Percentiles rank a stretch among this genome's conserved stretches.
These are phyloP conservation scores for Talaromyces sp. DNA, from an alignment of 2,329 filamentous ascomycete genomes.

Conservation along the genomic window DNA sequence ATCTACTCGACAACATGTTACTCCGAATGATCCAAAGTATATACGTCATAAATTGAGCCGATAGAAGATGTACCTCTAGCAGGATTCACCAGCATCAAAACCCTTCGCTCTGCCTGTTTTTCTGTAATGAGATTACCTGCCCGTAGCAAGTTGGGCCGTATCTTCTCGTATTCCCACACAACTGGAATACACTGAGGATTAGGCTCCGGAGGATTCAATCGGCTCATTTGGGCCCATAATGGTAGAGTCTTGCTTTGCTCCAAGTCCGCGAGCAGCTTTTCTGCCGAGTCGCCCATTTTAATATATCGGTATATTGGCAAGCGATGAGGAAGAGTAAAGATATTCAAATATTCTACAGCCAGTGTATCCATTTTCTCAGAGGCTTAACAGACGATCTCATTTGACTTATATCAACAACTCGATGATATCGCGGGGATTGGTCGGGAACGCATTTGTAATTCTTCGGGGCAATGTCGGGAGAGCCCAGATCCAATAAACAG, in stretches of 20 bases:
- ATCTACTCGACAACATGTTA: conserved; percentile 28
- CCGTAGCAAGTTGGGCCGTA: conserved; percentile 34
- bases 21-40: background rate
- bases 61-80: conserved; percentile 22
- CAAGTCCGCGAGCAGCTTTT: conserved; percentile 22
- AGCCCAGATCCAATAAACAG: background rate
- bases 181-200: conserved; percentile 43
- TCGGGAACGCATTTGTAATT: background rate
- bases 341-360: background rate
- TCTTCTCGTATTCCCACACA: conserved; percentile 36
- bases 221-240: conserved; percentile 50
- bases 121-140: conserved; percentile 37
- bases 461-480: background rate
- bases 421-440: background rate
- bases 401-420: background rate
- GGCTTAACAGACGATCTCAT: background rate
- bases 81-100: conserved; percentile 44
- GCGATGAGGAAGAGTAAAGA: background rate
- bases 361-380: background rate
- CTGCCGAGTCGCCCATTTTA: conserved; percentile 6
- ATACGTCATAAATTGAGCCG: no score
- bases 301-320: background rate
- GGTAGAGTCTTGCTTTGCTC: conserved; percentile 32
- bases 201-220: conserved; percentile 47
- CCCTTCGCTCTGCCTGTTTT: conserved; percentile 38